These are phyloP conservation scores for Clonostachys chloroleuca DNA, from an alignment of 2,329 filamentous ascomycete genomes.

Conservation along the genomic window DNA sequence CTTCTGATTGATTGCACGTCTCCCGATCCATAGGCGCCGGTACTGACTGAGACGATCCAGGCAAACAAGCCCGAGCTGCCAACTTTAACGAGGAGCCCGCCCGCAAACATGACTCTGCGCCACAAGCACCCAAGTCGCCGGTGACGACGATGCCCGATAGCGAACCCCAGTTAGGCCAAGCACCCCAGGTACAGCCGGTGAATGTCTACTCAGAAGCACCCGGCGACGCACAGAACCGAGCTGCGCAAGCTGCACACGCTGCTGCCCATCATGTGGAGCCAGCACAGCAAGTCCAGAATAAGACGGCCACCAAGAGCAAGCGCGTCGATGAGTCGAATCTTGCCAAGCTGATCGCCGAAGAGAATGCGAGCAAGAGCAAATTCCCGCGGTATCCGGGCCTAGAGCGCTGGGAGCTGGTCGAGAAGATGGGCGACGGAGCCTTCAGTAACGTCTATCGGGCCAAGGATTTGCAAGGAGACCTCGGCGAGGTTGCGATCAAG, in stretches of 20 bases:
- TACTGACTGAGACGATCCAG: constrained; percentile 25
- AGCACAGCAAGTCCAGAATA: constrained; percentile 44
- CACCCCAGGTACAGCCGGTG: constrained; percentile 43
- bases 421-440: constrained; percentile 98
- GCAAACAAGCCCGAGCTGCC: constrained; percentile 78
- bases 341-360: constrained; percentile 84
- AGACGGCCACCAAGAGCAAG: constrained; percentile 18
- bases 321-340: constrained; percentile 63
- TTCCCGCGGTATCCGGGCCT: constrained; percentile 59
- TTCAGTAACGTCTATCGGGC: constrained; percentile 99
- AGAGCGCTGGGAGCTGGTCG: constrained; percentile 71
- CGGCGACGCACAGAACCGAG: constrained; percentile 60
- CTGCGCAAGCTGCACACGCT: constrained; percentile 61
- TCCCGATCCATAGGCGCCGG: neutral
- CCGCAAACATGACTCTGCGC: constrained; percentile 46
- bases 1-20: neutral
- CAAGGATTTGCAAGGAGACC: constrained; percentile 65
- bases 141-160: constrained; percentile 42
- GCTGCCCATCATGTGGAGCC: constrained; percentile 60
- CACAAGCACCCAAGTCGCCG: constrained; percentile 17
- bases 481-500: constrained; percentile 90
- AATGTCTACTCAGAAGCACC: constrained; percentile 60
- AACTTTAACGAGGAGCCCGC: constrained; percentile 43
- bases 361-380: constrained; percentile 80
- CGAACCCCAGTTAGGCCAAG: constrained; percentile 34